A percentile compares a stretch with the other conserved stretches of the same genome.
Evolutionary conservation across 148 eudicot species (phyloP).

Genomic region (Rhododendron henanense): DNA sequence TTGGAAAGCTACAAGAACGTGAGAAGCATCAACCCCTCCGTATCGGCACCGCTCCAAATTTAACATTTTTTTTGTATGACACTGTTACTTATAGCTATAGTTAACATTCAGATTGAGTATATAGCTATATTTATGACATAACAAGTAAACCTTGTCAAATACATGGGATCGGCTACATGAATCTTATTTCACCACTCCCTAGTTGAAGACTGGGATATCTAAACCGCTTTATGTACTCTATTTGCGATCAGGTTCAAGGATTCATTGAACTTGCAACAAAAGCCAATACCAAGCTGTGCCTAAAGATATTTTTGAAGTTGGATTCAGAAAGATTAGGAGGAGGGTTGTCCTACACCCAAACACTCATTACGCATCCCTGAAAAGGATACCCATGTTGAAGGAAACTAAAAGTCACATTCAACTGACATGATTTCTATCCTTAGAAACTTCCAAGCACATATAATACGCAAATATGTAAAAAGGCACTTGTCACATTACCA

Average conservation of each 20-base stretch:
- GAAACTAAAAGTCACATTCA: background rate
- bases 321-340: background rate
- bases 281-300: background rate
- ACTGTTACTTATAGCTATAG: too few relatives aligned
- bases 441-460: background rate
- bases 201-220: background rate
- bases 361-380: background rate
- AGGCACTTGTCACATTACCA: slow-evolving; percentile 31
- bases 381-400: background rate
- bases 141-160: background rate
- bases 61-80: background rate
- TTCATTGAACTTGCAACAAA: background rate
- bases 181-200: background rate
- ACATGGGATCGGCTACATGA: background rate
- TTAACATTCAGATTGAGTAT: background rate
- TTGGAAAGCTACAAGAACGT: background rate
- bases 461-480: background rate
- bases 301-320: background rate
- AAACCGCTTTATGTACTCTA: background rate
- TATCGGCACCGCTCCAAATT: background rate
- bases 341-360: background rate
- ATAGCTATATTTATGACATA: background rate
- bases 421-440: background rate
- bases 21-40: background rate
- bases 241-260: background rate